Conservation (phyloP, 1,284 basidiomycete species). For the Taiwanofungus camphoratus region DNA sequence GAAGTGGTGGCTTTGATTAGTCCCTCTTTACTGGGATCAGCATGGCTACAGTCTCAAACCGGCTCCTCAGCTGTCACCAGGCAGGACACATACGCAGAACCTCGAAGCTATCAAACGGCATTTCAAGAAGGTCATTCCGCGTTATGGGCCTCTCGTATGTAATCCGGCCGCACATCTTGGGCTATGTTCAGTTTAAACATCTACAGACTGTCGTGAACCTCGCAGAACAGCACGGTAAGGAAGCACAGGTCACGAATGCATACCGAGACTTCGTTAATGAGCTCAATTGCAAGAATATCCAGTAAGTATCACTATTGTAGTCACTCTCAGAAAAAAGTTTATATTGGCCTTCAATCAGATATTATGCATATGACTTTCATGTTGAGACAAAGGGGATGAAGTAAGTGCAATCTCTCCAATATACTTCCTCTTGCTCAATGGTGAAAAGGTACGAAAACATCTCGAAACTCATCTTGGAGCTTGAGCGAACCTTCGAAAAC, state of each 20-base stretch:
- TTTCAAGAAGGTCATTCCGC: constrained; percentile 59
- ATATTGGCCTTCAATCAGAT: constrained; percentile 32
- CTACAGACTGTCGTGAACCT: constrained; percentile 78
- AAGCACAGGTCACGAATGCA: constrained; percentile 73
- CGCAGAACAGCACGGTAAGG: constrained; percentile 87
- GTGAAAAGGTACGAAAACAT: constrained; percentile 80
- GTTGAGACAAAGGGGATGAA: constrained; percentile 88
- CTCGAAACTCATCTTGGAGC: constrained; percentile 63
- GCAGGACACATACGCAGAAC: constrained; percentile 73
- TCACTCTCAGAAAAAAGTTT: neutral
- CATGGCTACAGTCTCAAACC: constrained; percentile 84
- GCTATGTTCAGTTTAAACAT: too few species aligned
- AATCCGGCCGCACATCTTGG: too few species aligned
- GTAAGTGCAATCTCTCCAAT: constrained; percentile 35
- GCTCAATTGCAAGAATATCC: constrained; percentile 56
- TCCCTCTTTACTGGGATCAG: constrained; percentile 89
- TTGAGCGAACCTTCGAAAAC: constrained; percentile 68
- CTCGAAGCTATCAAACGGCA: constrained; percentile 69
- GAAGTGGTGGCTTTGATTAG: constrained; percentile 32
- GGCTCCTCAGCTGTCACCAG: constrained; percentile 69
- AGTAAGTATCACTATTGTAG: constrained; percentile 35
- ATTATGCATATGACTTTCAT: constrained; percentile 87
- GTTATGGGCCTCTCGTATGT: constrained; percentile 76
- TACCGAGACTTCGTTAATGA: constrained; percentile 69
- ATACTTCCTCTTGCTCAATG: constrained; percentile 1